phyloP scores from a whole-genome alignment of 192 early-diverging fungal genomes.

The Backusella westeae region DNA sequence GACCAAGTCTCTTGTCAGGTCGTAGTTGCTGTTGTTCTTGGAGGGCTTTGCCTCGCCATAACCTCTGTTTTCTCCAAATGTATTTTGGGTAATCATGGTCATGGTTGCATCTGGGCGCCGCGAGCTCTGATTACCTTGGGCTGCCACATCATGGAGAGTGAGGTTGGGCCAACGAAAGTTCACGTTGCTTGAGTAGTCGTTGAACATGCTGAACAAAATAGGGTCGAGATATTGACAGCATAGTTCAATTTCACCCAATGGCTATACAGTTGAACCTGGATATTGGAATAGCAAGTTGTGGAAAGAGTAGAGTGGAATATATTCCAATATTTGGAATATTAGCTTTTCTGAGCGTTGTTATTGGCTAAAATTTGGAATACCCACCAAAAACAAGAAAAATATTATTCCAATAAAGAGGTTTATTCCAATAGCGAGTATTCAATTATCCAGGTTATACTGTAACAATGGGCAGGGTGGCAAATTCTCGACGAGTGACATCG shows the following conservation, averaged over 20 bases:
- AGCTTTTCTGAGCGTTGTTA: too few species aligned
- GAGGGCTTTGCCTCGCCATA: not conserved
- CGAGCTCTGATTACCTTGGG: not conserved
- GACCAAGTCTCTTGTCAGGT: not conserved
- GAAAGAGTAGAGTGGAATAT: too few species aligned
- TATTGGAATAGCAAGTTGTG: too few species aligned
- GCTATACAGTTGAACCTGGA: too few species aligned
- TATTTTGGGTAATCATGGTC: not conserved
- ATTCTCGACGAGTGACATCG: not conserved
- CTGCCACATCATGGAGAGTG: not conserved
- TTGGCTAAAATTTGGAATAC: too few species aligned
- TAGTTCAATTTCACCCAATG: not conserved
- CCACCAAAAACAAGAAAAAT: too few species aligned
- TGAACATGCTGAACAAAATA: not conserved
- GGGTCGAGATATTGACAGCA: not conserved
- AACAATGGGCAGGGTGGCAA: not conserved
- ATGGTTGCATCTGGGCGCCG: not conserved
- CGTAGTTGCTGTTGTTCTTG: not conserved
- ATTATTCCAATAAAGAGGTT: too few species aligned
- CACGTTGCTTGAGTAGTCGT: not conserved
- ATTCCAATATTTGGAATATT: too few species aligned
- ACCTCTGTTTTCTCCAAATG: not conserved
- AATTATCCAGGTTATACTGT: too few species aligned
- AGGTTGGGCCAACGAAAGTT: not conserved
- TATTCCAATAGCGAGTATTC: too few species aligned